A percentile compares a stretch with the other conserved stretches of the same genome.
These are phyloP conservation scores for Raddia distichophylla DNA, from an alignment of 176 grass and related monocot species.

Conservation along the genomic window DNA sequence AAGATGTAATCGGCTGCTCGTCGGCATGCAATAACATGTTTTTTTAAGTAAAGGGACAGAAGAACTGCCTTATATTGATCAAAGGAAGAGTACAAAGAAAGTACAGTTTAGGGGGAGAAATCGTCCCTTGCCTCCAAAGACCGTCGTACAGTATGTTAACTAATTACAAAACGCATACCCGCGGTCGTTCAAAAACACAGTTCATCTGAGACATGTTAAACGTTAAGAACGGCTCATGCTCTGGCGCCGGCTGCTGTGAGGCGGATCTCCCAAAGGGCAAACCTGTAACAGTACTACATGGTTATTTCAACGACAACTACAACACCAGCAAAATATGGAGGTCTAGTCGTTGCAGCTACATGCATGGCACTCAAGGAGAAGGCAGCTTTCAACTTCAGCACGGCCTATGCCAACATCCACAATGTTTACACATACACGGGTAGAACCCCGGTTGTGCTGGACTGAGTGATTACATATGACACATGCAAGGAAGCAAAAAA, in stretches of 20 bases:
- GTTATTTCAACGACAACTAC: neutral
- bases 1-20: too few relatives aligned
- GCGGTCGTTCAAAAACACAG: neutral
- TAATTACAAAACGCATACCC: too few relatives aligned
- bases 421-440: neutral
- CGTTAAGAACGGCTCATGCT: constrained; percentile 11
- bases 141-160: too few relatives aligned
- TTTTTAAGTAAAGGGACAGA: too few relatives aligned
- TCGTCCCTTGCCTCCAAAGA: too few relatives aligned
- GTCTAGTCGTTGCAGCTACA: neutral
- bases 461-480: neutral
- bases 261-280: neutral
- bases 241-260: constrained; percentile 45
- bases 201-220: neutral
- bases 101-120: too few relatives aligned
- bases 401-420: neutral
- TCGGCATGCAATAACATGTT: too few relatives aligned
- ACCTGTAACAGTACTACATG: neutral
- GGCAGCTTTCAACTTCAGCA: neutral
- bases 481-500: constrained; percentile 13
- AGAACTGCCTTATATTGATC: too few relatives aligned
- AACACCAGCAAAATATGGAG: constrained; percentile 1
- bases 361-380: constrained; percentile 1
- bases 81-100: too few relatives aligned
- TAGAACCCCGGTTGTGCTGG: neutral